These are phyloP conservation scores for Pseudogymnoascus sp. DNA, from an alignment of 2,329 filamentous ascomycete genomes.

Conservation along the genomic window DNA sequence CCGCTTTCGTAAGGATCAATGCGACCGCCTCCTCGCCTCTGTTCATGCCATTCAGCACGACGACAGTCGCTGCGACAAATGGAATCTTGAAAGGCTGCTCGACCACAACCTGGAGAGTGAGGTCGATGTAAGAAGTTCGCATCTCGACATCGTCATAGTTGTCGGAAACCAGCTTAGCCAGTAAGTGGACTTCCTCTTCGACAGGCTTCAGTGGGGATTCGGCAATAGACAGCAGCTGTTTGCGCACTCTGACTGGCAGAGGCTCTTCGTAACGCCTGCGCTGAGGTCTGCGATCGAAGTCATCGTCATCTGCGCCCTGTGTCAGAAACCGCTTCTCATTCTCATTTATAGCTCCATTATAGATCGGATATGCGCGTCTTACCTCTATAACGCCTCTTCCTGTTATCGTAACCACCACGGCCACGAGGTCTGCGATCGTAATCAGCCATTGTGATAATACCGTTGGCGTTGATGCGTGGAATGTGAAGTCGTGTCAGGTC, in stretches of 20 bases:
- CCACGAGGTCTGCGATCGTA: constrained; percentile 36
- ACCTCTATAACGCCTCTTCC: constrained; percentile 80
- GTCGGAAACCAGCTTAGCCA: constrained; percentile 71
- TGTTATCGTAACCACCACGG: constrained; percentile 45
- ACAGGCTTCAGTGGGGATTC: constrained; percentile 73
- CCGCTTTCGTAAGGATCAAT: constrained; percentile 60
- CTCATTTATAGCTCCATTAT: neutral
- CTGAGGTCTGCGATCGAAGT: constrained; percentile 66
- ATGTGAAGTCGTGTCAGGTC: constrained; percentile 7
- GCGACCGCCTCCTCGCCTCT: constrained; percentile 56
- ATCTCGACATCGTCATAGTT: constrained; percentile 82
- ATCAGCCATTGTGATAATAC: constrained; percentile 39
- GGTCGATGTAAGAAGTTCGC: constrained; percentile 62
- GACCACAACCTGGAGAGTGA: constrained; percentile 67
- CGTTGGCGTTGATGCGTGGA: constrained; percentile 6
- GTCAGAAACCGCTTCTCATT: constrained; percentile 25
- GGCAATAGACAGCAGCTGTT: constrained; percentile 71
- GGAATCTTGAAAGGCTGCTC: constrained; percentile 99
- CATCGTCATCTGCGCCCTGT: constrained; percentile 59
- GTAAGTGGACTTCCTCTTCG: constrained; percentile 68
- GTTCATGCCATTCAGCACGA: constrained; percentile 72
- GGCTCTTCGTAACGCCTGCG: constrained; percentile 70
- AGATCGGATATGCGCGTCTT: constrained; percentile 22
- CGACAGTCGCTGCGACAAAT: constrained; percentile 76
- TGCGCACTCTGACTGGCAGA: constrained; percentile 62